Percentiles rank a stretch among this genome's conserved stretches.
Evolutionary conservation across 306 rosid species (phyloP).

Genomic region (Purshia tridentata): DNA sequence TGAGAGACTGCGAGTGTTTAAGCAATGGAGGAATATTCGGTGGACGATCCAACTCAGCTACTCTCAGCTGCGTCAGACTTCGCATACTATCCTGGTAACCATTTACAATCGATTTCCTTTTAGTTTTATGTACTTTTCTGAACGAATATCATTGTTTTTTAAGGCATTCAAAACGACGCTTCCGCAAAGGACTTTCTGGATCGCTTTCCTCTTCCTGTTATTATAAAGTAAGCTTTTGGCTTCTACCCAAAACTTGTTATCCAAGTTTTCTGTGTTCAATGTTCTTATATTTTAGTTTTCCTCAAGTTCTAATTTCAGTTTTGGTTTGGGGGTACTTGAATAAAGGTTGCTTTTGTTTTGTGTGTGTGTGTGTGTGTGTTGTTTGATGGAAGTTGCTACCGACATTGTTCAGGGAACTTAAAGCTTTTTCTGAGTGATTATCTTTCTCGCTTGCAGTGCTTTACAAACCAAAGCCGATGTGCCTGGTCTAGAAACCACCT

Average conservation of each 20-base stretch:
- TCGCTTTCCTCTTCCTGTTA: conserved; percentile 73
- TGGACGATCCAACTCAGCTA: conserved; percentile 60
- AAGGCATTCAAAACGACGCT: conserved; percentile 69
- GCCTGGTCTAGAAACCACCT: conserved; percentile 59
- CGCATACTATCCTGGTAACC: conserved; percentile 57
- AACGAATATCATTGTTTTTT: background rate
- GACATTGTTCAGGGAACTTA: background rate
- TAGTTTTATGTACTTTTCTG: background rate
- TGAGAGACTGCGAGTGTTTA: background rate
- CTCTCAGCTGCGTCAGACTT: conserved; percentile 73
- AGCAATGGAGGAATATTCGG: conserved; percentile 40
- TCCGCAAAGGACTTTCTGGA: conserved; percentile 61
- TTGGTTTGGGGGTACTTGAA: background rate
- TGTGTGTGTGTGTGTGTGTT: background rate
- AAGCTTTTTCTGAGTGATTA: background rate
- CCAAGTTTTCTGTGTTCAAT: background rate
- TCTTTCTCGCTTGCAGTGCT: conserved; percentile 49
- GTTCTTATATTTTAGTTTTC: background rate
- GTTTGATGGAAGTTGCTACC: background rate
- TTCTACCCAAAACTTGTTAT: background rate
- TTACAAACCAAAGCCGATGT: conserved; percentile 69
- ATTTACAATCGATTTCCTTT: background rate
- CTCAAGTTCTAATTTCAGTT: background rate
- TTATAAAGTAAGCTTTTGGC: conserved; percentile 46
- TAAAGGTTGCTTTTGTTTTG: background rate